Percentiles rank a stretch among this genome's conserved stretches.
Evolutionary conservation across 2,329 filamentous ascomycete species (phyloP).

Genomic region (Colletotrichum truncatum): DNA sequence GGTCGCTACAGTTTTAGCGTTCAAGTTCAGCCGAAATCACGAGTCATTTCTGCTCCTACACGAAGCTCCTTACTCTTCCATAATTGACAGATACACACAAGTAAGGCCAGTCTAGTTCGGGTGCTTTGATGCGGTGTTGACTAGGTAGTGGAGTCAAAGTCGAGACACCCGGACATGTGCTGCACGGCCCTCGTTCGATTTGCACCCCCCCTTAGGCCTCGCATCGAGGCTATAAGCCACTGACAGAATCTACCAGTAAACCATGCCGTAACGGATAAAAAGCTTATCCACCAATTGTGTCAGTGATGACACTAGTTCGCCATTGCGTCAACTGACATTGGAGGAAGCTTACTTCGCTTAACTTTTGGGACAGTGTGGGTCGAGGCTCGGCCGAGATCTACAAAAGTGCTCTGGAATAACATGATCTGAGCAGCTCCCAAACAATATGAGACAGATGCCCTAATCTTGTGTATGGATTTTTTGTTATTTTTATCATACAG

Average conservation of each 20-base stretch:
- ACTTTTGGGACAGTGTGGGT: background rate
- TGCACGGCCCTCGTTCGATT: background rate
- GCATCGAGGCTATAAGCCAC: background rate
- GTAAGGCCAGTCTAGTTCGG: background rate
- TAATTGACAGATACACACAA: background rate
- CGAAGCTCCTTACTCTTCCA: background rate
- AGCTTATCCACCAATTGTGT: background rate
- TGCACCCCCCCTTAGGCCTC: background rate
- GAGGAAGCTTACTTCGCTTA: background rate
- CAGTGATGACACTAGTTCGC: background rate
- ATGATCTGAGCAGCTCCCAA: background rate
- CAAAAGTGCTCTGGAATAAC: background rate
- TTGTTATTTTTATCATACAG: too few relatives aligned
- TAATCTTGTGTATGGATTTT: too few relatives aligned
- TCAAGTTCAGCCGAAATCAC: background rate
- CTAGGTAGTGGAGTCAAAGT: background rate
- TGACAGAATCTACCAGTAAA: background rate
- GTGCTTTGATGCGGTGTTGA: background rate
- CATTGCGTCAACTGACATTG: background rate
- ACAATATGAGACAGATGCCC: background rate
- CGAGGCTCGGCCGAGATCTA: background rate
- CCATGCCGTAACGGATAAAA: background rate
- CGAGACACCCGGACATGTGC: background rate
- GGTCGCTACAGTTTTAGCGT: background rate
- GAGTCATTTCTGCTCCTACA: constrained; percentile 5